Evolutionary conservation across 306 rosid species (phyloP), one percentile per base, ranked within the genome.

Genomic region (Cucurbita argyrosperma): DNA sequence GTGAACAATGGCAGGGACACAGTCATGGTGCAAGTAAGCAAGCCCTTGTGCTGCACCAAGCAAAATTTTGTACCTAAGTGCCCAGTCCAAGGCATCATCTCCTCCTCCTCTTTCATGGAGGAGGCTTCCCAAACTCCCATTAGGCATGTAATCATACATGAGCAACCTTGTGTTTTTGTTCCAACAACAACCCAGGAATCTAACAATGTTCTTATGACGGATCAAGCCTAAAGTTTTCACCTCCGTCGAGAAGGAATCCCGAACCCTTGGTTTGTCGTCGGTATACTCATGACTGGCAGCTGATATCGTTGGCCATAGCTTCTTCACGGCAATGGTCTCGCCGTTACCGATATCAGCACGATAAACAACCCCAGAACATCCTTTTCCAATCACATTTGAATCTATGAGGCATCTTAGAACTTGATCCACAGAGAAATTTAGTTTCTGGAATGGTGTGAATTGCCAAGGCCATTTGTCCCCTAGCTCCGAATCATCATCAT

Each of bases 171-270:
- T 90, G 75, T 67, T 84, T 57, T 77, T 76, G 62, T 92, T 90
- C 96, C 96, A 87, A 75, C 96, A 88, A 81, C 96, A 92, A 23
- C 98, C 98, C 39, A 90, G 77, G 85, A 92, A 88, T 83, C 92
- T 84, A 6, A 92, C 98, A 43, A 92, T 92, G 84, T 92, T 92
- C 87, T 90, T 90, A 83, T 92, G 98, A 19, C 96, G 89, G 71
- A 92, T 92, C 0, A 90, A 88, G 42, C 98, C 98, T 1, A 90
- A 92, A 4, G 98, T 92, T 81, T 82, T 88, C 23, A 92, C 90
- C 78, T 92, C 96, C 1, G 98, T 88, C 0, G 96, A 90, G 61
- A 92, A 92, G 26, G 97, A 92, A 82, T 92, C 96, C 0, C 97
- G 90, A 56, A 86, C 80, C 10, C 82, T 89, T 38, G 80, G 38